These are phyloP conservation scores for Bryum argenteum DNA, from an alignment of 225 moss, liverwort and hornwort genomes.

Conservation along the genomic window DNA sequence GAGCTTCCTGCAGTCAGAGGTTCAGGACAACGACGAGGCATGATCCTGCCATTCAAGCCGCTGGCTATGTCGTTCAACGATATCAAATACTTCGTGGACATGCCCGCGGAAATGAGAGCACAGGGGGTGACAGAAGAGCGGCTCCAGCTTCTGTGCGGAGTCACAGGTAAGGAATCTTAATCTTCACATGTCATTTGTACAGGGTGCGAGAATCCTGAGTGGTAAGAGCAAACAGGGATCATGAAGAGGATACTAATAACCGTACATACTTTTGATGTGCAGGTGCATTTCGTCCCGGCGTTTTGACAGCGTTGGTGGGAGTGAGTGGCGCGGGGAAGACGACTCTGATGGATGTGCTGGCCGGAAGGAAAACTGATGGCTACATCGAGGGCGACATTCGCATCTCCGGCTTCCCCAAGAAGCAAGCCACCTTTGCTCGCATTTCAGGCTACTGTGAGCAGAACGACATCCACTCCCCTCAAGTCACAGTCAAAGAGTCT, in stretches of 20 bases:
- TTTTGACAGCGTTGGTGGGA: conserved; percentile 70
- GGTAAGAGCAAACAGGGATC: no score
- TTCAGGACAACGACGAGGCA: conserved; percentile 49
- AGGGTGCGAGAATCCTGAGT: no score
- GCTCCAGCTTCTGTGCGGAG: conserved; percentile 54
- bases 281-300: conserved; percentile 61
- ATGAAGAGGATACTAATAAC: no score
- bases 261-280: background rate
- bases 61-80: conserved; percentile 71
- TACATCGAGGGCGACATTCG: conserved; percentile 84
- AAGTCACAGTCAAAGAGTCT: conserved; percentile 83
- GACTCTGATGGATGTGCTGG: conserved; percentile 89
- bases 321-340: conserved; percentile 97
- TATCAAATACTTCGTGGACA: conserved; percentile 74
- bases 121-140: conserved; percentile 72
- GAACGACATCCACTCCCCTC: conserved; percentile 89
- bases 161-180: conserved; percentile 23
- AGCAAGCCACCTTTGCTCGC: conserved; percentile 76
- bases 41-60: conserved; percentile 84
- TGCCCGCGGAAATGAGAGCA: conserved; percentile 73
- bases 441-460: conserved; percentile 94
- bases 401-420: conserved; percentile 79
- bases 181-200: no score
- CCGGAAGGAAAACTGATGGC: conserved; percentile 85
- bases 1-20: conserved; percentile 27